phyloP scores from a whole-genome alignment of 768 basidiomycete species.

The Mycena latifolia region DNA sequence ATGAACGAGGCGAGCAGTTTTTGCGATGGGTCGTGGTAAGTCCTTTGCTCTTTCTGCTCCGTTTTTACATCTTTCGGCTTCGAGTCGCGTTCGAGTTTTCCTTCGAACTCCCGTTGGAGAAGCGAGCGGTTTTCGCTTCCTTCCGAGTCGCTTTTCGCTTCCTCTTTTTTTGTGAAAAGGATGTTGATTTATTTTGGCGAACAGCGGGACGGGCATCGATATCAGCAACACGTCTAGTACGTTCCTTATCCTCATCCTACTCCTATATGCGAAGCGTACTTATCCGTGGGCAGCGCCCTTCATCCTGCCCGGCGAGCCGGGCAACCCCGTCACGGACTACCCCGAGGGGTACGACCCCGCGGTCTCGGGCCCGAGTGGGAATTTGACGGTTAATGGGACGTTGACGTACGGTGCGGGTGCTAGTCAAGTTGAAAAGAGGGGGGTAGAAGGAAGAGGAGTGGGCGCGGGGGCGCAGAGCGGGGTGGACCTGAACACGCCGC shows the following conservation, averaged over 20 bases:
- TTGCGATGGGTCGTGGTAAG: slow-evolving; percentile 72
- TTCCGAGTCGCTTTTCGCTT: background rate
- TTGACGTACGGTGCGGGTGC: slow-evolving; percentile 62
- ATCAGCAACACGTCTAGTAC: slow-evolving; percentile 59
- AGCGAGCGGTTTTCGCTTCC: no score
- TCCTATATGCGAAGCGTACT: background rate
- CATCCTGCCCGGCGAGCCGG: slow-evolving; percentile 68
- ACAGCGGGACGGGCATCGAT: slow-evolving; percentile 69
- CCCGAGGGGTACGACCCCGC: slow-evolving; percentile 81
- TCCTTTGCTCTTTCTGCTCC: slow-evolving; percentile 19
- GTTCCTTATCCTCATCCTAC: background rate
- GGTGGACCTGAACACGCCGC: slow-evolving; percentile 67
- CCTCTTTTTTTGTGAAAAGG: background rate
- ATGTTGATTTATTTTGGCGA: background rate
- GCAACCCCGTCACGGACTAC: slow-evolving; percentile 65
- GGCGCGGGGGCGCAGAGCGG: slow-evolving; percentile 62
- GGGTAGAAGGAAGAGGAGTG: no score
- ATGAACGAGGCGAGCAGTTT: slow-evolving; percentile 80
- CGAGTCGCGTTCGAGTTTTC: no score
- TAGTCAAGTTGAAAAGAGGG: no score
- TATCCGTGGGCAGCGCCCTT: slow-evolving; percentile 50
- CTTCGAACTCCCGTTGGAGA: no score
- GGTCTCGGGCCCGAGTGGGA: slow-evolving; percentile 76
- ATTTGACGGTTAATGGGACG: slow-evolving; percentile 78
- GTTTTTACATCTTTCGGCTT: no score